phyloP scores from a whole-genome alignment of 202 grass and related monocot genomes.

The Panicum hallii region DNA sequence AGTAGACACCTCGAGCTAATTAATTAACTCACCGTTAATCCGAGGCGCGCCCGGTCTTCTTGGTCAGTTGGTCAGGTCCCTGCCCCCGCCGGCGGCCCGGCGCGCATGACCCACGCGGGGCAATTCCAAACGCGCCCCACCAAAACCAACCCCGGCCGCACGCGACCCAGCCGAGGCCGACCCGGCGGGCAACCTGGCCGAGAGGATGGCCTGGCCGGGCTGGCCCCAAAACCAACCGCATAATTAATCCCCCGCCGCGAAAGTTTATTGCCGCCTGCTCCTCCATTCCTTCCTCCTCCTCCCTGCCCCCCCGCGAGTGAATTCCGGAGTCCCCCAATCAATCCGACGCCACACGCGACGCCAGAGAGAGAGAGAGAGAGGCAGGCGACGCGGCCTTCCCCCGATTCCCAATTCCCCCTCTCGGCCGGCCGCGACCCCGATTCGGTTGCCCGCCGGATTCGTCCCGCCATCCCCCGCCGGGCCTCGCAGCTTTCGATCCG shows the following conservation, averaged over 20 bases:
- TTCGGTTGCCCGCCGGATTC: neutral
- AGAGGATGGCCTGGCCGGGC: neutral
- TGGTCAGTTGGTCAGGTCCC: too few species aligned
- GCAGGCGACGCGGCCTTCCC: neutral
- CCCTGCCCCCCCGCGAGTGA: conserved; percentile 21
- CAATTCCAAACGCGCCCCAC: neutral
- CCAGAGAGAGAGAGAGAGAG: neutral
- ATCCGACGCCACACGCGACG: conserved; percentile 21
- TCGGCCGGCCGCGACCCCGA: conserved; percentile 23
- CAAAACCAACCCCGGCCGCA: neutral
- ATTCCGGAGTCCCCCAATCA: conserved; percentile 41
- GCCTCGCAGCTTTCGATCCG: neutral
- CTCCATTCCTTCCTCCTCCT: neutral
- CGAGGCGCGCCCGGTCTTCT: neutral
- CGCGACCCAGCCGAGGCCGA: neutral
- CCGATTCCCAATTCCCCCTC: conserved; percentile 9
- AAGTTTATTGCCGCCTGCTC: too few species aligned
- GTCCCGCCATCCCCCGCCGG: neutral
- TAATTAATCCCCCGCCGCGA: conserved; percentile 13
- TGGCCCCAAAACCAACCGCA: neutral
- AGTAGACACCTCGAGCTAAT: neutral
- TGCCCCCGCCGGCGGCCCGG: conserved; percentile 15
- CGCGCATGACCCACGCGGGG: conserved; percentile 26
- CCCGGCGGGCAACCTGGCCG: neutral
- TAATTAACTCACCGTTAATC: neutral